These are phyloP conservation scores for Trametes meyenii DNA, from an alignment of 768 basidiomycete genomes.

Conservation along the genomic window DNA sequence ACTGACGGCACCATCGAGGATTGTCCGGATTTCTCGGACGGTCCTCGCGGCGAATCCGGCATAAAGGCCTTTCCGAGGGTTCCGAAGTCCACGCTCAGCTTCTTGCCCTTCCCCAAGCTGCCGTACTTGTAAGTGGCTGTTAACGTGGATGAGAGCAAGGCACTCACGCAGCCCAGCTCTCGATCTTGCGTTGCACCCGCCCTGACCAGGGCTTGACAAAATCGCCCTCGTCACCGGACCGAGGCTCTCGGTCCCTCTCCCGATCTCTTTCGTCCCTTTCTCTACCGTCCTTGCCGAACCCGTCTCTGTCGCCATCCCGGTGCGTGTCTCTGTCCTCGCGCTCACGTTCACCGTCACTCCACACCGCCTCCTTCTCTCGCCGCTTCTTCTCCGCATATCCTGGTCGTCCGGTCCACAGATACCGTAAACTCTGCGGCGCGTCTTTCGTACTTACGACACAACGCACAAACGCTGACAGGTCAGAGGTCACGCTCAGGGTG, in stretches of 20 bases:
- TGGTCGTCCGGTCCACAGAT: slow-evolving; percentile 40
- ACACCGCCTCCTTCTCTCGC: slow-evolving; percentile 39
- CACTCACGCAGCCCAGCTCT: slow-evolving; percentile 51
- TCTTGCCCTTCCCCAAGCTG: slow-evolving; percentile 31
- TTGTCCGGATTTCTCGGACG: slow-evolving; percentile 26
- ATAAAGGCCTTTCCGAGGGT: slow-evolving; percentile 24
- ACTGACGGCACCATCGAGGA: slow-evolving; percentile 40
- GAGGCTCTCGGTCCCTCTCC: slow-evolving; percentile 34
- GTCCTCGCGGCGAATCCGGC: slow-evolving; percentile 28
- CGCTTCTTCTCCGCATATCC: slow-evolving; percentile 35
- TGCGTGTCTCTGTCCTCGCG: slow-evolving; percentile 42
- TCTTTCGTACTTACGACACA: slow-evolving; percentile 42
- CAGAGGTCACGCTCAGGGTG: slow-evolving; percentile 50
- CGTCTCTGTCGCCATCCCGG: slow-evolving; percentile 36
- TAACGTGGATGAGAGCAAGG: neutral
- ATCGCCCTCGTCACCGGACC: slow-evolving; percentile 37
- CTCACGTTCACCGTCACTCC: slow-evolving; percentile 40
- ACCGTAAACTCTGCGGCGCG: slow-evolving; percentile 36
- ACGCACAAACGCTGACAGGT: slow-evolving; percentile 55
- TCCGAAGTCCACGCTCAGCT: slow-evolving; percentile 37
- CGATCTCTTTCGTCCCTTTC: slow-evolving; percentile 37
- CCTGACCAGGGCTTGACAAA: slow-evolving; percentile 44
- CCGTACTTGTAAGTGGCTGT: neutral
- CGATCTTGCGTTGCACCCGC: slow-evolving; percentile 50
- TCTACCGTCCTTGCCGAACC: slow-evolving; percentile 38